Evolutionary conservation across 768 basidiomycete species (phyloP).

Genomic region (Termitomyces sp.): DNA sequence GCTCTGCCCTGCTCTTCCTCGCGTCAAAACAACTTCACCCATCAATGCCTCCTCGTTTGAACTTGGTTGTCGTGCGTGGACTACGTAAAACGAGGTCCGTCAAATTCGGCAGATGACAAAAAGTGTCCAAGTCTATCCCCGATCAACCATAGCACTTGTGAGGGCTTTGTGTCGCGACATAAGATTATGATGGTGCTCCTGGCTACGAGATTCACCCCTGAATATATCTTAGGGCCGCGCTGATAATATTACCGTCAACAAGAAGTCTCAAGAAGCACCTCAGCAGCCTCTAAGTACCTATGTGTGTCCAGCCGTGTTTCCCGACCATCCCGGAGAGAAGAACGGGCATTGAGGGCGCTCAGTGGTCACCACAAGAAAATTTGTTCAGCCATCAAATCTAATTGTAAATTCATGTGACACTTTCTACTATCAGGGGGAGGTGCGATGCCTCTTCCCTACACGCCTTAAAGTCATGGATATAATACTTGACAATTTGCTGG

Average conservation of each 20-base stretch:
- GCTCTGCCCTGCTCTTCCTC: not conserved
- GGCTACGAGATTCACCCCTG: not conserved
- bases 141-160: not conserved
- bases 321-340: constrained; percentile 10
- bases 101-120: constrained; percentile 4
- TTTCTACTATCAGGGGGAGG: not conserved
- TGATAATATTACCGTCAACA: not conserved
- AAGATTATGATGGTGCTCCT: too few relatives aligned
- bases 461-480: not conserved
- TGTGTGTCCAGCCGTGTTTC: not conserved
- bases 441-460: not conserved
- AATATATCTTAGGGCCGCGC: not conserved
- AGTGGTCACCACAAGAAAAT: not conserved
- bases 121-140: not conserved
- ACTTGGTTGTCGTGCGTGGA: not conserved
- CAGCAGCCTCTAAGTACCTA: not conserved
- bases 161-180: too few relatives aligned
- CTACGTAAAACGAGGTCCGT: not conserved
- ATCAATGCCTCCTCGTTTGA: not conserved
- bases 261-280: not conserved
- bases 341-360: not conserved
- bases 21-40: not conserved
- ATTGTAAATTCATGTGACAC: not conserved
- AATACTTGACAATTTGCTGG: not conserved
- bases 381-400: constrained; percentile 7